phyloP scores from a whole-genome alignment of 2,329 filamentous ascomycete species.

The Penicillium aurantiogriseum region DNA sequence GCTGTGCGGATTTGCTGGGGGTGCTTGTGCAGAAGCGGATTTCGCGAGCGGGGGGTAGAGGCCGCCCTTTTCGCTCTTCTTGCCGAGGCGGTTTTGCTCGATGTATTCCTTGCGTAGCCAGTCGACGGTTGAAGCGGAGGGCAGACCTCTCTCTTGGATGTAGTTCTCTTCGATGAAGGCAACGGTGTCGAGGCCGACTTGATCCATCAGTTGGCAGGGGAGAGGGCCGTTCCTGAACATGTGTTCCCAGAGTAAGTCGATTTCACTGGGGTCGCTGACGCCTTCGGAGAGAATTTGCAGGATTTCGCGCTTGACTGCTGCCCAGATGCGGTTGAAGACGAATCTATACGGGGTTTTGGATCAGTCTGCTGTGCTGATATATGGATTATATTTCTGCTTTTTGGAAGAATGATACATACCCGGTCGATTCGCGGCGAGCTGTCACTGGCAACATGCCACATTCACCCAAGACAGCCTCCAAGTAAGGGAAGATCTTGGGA shows the following conservation, averaged over 20 bases:
- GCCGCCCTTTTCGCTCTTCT: conserved; percentile 37
- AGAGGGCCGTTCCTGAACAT: conserved; percentile 38
- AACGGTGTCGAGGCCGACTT: conserved; percentile 55
- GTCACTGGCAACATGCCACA: conserved; percentile 46
- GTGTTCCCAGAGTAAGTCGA: conserved; percentile 46
- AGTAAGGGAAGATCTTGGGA: conserved; percentile 44
- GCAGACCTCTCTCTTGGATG: conserved; percentile 48
- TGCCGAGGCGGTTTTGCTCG: conserved; percentile 48
- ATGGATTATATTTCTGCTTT: neutral
- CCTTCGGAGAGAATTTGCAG: conserved; percentile 52
- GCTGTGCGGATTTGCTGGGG: conserved; percentile 7
- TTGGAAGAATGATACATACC: conserved; percentile 24
- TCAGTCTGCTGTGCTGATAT: neutral
- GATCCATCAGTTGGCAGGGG: conserved; percentile 45
- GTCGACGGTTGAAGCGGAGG: conserved; percentile 40
- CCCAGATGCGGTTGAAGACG: conserved; percentile 58
- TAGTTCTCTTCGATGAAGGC: conserved; percentile 55
- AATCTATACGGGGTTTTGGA: conserved; percentile 30
- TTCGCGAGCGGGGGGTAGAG: conserved; percentile 34
- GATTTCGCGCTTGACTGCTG: conserved; percentile 55
- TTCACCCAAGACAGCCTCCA: conserved; percentile 40
- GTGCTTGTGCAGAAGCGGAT: conserved; percentile 3
- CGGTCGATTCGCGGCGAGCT: conserved; percentile 50
- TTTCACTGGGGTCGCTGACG: conserved; percentile 48
- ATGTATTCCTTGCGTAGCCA: conserved; percentile 50